Conservation (phyloP, 139 green algal species). For the Chlorella ohadii region DNA sequence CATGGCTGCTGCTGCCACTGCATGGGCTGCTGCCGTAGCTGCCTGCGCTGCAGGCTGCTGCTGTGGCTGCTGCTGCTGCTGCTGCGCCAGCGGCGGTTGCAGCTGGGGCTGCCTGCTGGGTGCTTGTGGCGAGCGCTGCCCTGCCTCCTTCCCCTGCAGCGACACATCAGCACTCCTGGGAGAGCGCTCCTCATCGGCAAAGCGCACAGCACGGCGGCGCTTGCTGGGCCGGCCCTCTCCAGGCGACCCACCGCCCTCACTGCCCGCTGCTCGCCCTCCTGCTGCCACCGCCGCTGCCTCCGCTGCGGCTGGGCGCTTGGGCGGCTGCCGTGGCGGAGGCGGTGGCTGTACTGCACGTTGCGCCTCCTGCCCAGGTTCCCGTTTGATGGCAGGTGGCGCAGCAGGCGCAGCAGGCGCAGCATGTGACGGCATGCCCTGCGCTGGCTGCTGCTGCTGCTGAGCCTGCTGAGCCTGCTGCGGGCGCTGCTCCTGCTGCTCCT, state of each 20-base stretch:
- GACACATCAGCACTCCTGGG: too few species aligned
- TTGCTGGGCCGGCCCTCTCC: not conserved
- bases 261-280: not conserved
- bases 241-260: not conserved
- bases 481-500: too few species aligned
- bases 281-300: not conserved
- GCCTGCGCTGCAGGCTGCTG: not conserved
- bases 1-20: not conserved
- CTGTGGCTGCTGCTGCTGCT: not conserved
- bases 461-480: too few species aligned
- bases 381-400: too few species aligned
- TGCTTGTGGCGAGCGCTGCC: not conserved
- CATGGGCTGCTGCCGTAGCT: not conserved
- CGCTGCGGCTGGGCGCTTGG: too few species aligned
- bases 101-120: not conserved
- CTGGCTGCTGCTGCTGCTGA: too few species aligned
- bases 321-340: too few species aligned
- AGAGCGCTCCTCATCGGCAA: not conserved
- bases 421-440: too few species aligned
- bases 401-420: too few species aligned
- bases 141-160: not conserved
- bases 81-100: not conserved
- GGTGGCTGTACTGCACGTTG: too few species aligned
- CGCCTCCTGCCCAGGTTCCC: too few species aligned
- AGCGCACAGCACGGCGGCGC: not conserved